Base-by-base conservation (phyloP, 2,329 filamentous ascomycete genomes). In the Fusarium tjaetaba region DNA sequence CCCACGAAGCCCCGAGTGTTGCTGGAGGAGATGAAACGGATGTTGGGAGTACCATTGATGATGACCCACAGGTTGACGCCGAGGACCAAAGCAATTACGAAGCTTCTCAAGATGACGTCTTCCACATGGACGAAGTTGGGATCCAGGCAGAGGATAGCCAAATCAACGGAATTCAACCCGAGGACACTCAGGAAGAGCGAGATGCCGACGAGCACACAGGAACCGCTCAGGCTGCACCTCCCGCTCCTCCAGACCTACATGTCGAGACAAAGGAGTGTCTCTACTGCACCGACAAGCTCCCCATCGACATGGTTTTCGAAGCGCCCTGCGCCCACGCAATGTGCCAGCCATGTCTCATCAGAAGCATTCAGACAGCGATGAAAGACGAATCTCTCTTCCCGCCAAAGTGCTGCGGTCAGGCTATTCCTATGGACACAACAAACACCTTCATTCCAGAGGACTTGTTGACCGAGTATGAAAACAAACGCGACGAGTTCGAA, bases 41-140 rank as follows among this genome's bases (percentile, higher is more conserved):
- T 1, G 0, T 1, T 26, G 49, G 10, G 2, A 36, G 1, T 9
- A 11, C 0, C n/a, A 0, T 16, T 20, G 16, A 20, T 1, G 32
- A 36, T 0, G 49, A 22, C 32, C 0, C 0, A 0, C 0, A 36
- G 30, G 8, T 0, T 36, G 49, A 36, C 9, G 13, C n/a, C 0
- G 30, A 34, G 0, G 0, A 34, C 0, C 22, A 34, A 0, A 34
- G 7, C 22, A 0, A 51, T 0, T 2, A 13, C 16, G 2, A 0
- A 26, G 6, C 48, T 26, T 20, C 7, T 3, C 48, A 7, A 24
- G 48, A 20, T 0, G 48, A 24, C 16, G 4, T 24, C 11, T 20
- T 4, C 11, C 1, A 24, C 11, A 15, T 14, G 30, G 48, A 51
- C 0, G 30, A 51, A 24, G 48, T 0, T 24, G n/a, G 11, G 2